A percentile compares a stretch with the other conserved stretches of the same genome.
Conservation (phyloP, 257 asterid genomes). For the Ilex aquifolium region DNA sequence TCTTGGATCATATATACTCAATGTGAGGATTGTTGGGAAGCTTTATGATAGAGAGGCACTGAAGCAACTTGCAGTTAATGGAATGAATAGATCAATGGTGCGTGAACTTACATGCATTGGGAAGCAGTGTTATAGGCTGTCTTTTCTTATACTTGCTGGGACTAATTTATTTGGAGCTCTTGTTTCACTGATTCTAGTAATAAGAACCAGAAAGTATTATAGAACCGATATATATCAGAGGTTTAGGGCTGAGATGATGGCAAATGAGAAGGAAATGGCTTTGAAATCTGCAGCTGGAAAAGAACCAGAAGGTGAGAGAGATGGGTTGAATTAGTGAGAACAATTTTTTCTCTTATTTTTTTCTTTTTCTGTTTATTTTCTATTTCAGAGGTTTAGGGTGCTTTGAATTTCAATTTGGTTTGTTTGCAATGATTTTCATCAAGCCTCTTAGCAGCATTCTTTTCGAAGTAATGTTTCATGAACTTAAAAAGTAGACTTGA, state of each 20-base stretch:
- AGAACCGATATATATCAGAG: conserved; percentile 22
- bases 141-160: conserved; percentile 23
- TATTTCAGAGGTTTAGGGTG: too few species aligned
- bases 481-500: too few species aligned
- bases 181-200: conserved; percentile 22
- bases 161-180: conserved; percentile 21
- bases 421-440: too few species aligned
- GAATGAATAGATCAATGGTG: conserved; percentile 21
- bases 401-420: too few species aligned
- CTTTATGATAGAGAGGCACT: conserved; percentile 31
- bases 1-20: conserved; percentile 25
- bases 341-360: too few species aligned
- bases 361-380: too few species aligned
- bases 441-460: too few species aligned
- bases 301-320: neutral
- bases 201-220: conserved; percentile 22
- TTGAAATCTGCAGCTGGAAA: neutral
- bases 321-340: too few species aligned
- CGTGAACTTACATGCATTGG: conserved; percentile 29
- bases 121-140: conserved; percentile 17
- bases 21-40: conserved; percentile 24
- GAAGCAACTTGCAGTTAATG: conserved; percentile 15
- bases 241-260: conserved; percentile 23
- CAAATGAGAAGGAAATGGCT: conserved; percentile 12
- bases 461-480: too few species aligned